Conservation (phyloP, 345 rosid species). For the Lenwebbia sp. region DNA sequence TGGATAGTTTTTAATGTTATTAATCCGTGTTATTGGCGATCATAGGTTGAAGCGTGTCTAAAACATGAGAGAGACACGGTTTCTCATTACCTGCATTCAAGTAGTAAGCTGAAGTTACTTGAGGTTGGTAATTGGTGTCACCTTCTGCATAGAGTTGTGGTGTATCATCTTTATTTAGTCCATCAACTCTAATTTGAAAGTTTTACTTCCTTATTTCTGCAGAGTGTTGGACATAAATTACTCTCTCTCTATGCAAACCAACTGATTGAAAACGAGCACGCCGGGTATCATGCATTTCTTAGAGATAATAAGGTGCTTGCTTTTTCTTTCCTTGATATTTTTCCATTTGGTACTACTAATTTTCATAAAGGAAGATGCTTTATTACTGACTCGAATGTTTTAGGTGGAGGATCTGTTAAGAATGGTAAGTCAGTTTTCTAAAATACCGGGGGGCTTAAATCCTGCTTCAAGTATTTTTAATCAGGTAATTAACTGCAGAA, state of each 20-base stretch:
- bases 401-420: conserved; percentile 69
- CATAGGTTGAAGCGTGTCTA: conserved; percentile 45
- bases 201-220: neutral
- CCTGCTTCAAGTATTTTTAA: conserved; percentile 45
- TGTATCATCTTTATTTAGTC: neutral
- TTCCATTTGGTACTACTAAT: neutral
- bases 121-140: conserved; percentile 24
- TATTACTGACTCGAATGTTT: neutral
- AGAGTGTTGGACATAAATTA: conserved; percentile 47
- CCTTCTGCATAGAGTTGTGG: neutral
- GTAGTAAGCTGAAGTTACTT: conserved; percentile 36
- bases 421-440: conserved; percentile 51
- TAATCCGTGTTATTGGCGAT: neutral
- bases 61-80: conserved; percentile 42
- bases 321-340: neutral
- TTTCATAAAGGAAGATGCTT: neutral
- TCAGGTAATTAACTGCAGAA: neutral
- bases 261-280: too few species aligned
- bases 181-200: neutral
- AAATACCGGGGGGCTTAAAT: conserved; percentile 39
- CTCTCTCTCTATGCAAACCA: conserved; percentile 6
- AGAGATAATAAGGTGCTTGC: too few species aligned
- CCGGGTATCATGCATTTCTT: too few species aligned
- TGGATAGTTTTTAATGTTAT: neutral
- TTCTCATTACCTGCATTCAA: conserved; percentile 33